Evolutionary conservation across 345 rosid genomes (phyloP), one percentile per base, ranked within the genome.

Genomic region (Hibiscus tridactylites): DNA sequence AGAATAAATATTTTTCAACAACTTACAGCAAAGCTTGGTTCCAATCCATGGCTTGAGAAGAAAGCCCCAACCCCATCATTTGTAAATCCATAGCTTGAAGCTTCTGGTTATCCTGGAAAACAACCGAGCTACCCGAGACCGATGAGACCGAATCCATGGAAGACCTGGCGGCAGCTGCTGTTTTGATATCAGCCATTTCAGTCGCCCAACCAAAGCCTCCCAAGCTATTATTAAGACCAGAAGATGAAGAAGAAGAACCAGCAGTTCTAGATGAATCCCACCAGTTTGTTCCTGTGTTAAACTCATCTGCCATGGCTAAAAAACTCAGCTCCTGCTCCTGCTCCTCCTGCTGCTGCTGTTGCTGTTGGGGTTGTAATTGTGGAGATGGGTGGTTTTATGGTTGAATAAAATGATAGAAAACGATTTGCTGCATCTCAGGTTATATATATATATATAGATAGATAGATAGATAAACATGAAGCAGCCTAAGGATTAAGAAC

Each of bases 31-130:
- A 80, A n/a, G 91, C 71, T 72, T 87, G 96, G 71, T 88, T 89
- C 98, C 99, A 92, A 37, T 92, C 97, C 77, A 89, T 76, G 85
- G 88, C 79, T 46, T 82, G 99, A 1, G 97, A 88, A 68, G 99
- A 87, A 61, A 95, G 92, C 53, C 92, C 97, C 78, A 95, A 74
- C 39, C 89, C 90, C 92, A 95, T 95, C 91, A 92, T 85, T 24
- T 92, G 92, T 60, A 87, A 82, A 35, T 82, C 88, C 33, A 76
- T 73, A 53, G 81, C 21, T 31, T 86, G 88, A 65, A 81, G 84
- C 71, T 83, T 81, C 70, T 73, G 80, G 68, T 77, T 75, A 72
- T 84, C 88, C 64, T 82, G 93, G 60, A 84, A 88, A 79, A 77
- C 79, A 49, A 65, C 80, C 5, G 91, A 83, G 74, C 75, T 77